Evolutionary conservation across 2,329 filamentous ascomycete genomes (phyloP).

Genomic region (Fusarium camptoceras): DNA sequence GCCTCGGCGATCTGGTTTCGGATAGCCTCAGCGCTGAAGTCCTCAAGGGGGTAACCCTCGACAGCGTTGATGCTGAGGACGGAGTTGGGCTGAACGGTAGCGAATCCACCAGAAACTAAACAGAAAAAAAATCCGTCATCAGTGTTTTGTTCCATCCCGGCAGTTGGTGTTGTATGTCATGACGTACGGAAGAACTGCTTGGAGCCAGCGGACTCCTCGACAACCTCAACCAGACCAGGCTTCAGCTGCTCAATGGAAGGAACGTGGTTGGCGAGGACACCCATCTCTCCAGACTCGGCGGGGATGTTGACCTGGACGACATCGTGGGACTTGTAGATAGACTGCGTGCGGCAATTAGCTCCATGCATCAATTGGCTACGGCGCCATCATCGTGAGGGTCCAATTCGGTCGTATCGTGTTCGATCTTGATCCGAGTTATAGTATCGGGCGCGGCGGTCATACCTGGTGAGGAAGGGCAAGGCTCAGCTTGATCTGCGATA

Average conservation of each 20-base stretch:
- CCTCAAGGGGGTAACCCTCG: conserved; percentile 93
- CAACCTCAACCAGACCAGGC: conserved; percentile 92
- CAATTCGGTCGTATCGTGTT: conserved; percentile 48
- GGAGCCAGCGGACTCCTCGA: conserved; percentile 88
- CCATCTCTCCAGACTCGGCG: conserved; percentile 98
- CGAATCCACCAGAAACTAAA: conserved; percentile 94
- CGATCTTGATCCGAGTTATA: conserved; percentile 36
- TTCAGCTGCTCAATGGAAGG: conserved; percentile 99
- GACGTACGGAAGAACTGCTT: conserved; percentile 99
- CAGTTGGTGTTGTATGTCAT: conserved; percentile 8
- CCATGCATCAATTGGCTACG: conserved; percentile 46
- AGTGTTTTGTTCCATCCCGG: conserved; percentile 23
- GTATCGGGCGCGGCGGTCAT: conserved; percentile 58
- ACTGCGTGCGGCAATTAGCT: conserved; percentile 71
- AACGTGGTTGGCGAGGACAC: conserved; percentile 98
- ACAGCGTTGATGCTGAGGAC: conserved; percentile 97
- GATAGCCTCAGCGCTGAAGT: conserved; percentile 94
- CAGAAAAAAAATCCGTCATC: conserved; percentile 39
- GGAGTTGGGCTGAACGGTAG: conserved; percentile 95
- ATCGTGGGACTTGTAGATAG: conserved; percentile 75
- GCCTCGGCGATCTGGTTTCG: conserved; percentile 91
- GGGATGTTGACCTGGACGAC: conserved; percentile 98
- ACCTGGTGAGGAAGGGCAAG: conserved; percentile 98
- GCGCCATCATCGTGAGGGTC: conserved; percentile 32
- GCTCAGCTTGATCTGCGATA: conserved; percentile 88